Percentiles rank a stretch among this genome's conserved stretches.
Evolutionary conservation across 495 filamentous ascomycete species (phyloP).

Genomic region (Aspergillus funiculosus): DNA sequence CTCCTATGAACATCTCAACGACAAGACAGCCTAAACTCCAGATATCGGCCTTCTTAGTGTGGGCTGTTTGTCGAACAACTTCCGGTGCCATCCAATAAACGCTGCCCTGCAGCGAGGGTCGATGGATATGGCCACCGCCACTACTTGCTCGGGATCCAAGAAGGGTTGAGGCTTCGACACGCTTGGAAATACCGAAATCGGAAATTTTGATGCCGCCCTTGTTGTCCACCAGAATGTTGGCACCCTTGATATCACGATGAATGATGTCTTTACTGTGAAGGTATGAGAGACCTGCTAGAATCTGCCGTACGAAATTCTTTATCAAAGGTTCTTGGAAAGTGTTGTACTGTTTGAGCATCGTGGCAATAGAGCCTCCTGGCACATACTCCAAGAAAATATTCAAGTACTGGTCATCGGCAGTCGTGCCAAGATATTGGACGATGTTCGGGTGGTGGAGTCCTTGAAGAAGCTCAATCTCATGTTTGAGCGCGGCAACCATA

Average conservation of each 20-base stretch:
- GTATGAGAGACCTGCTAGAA: slow-evolving; percentile 89
- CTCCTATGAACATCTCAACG: slow-evolving; percentile 98
- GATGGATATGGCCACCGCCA: slow-evolving; percentile 59
- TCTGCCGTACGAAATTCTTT: slow-evolving; percentile 95
- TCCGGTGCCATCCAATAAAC: slow-evolving; percentile 99
- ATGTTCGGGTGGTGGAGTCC: slow-evolving; percentile 96
- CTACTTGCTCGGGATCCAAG: slow-evolving; percentile 51
- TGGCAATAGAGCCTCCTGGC: slow-evolving; percentile 91
- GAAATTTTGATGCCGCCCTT: slow-evolving; percentile 99
- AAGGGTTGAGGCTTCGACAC: slow-evolving; percentile 72
- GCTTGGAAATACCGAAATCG: slow-evolving; percentile 98
- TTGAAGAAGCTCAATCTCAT: slow-evolving; percentile 89
- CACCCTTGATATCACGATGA: slow-evolving; percentile 97
- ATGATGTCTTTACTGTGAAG: slow-evolving; percentile 95
- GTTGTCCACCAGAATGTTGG: slow-evolving; percentile 98
- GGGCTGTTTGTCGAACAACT: slow-evolving; percentile 93
- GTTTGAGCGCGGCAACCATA: slow-evolving; percentile 96
- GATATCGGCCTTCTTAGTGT: slow-evolving; percentile 99
- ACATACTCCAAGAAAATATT: slow-evolving; percentile 99
- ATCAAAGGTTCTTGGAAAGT: slow-evolving; percentile 89
- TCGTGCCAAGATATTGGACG: slow-evolving; percentile 93
- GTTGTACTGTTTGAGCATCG: slow-evolving; percentile 97
- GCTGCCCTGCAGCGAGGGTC: slow-evolving; percentile 90
- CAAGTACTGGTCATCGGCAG: slow-evolving; percentile 82
- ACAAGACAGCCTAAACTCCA: slow-evolving; percentile 96